Percentiles rank a stretch among this genome's conserved stretches.
phyloP scores from a whole-genome alignment of 2,329 filamentous ascomycete species.

The Fusarium sp. region DNA sequence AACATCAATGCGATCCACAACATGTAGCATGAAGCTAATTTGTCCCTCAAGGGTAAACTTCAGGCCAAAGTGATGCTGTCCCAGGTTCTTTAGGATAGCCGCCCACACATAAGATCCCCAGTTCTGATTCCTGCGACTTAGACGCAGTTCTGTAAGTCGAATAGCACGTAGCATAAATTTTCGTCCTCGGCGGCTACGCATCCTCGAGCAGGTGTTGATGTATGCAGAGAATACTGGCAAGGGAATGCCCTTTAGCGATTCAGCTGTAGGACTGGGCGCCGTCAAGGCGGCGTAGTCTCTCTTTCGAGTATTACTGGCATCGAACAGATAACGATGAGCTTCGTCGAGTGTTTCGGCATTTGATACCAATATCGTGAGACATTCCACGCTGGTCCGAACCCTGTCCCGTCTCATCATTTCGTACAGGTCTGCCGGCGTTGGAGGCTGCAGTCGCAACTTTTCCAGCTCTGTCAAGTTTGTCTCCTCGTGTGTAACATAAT shows the following conservation, averaged over 20 bases:
- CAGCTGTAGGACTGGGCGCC: conserved; percentile 43
- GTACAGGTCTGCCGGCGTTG: conserved; percentile 71
- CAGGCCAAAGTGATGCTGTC: conserved; percentile 50
- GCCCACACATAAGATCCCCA: conserved; percentile 54
- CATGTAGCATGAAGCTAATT: conserved; percentile 48
- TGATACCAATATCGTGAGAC: conserved; percentile 69
- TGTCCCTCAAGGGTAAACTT: conserved; percentile 51
- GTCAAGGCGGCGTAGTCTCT: conserved; percentile 38
- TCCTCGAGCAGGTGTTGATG: conserved; percentile 55
- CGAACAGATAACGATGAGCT: conserved; percentile 65
- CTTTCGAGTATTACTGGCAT: conserved; percentile 53
- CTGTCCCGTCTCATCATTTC: conserved; percentile 67
- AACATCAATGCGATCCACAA: conserved; percentile 50
- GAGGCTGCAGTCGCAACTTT: conserved; percentile 72
- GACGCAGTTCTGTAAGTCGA: conserved; percentile 48
- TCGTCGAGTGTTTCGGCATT: conserved; percentile 64
- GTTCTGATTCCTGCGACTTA: conserved; percentile 42
- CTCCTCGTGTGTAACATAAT: conserved; percentile 55
- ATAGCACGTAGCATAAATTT: conserved; percentile 53
- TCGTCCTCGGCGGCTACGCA: conserved; percentile 38
- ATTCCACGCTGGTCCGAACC: conserved; percentile 64
- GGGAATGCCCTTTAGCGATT: conserved; percentile 46
- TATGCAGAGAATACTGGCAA: conserved; percentile 65
- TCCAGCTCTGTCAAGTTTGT: conserved; percentile 76
- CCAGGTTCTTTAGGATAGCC: conserved; percentile 54